Conservation (phyloP, 371 early-diverging fungal species). For the Sporodiniella umbellata region DNA sequence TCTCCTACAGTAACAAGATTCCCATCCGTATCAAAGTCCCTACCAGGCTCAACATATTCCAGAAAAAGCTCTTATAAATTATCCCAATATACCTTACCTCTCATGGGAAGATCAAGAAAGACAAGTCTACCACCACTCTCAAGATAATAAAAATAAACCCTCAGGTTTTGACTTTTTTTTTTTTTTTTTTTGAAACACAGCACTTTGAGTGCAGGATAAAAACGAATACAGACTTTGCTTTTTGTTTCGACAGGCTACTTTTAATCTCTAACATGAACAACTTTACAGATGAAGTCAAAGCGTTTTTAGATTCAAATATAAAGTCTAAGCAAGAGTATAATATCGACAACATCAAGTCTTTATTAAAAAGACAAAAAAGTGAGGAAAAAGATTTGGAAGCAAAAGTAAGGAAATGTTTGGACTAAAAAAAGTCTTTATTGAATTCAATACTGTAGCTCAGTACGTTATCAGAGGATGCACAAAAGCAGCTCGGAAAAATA, state of each 20-base stretch:
- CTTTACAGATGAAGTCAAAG: not conserved
- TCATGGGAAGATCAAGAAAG: not conserved
- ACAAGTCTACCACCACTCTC: not conserved
- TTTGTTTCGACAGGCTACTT: not conserved
- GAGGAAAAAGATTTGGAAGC: constrained; percentile 19
- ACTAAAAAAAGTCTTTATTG: no score
- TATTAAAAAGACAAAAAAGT: constrained; percentile 4
- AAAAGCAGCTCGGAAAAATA: constrained; percentile 3
- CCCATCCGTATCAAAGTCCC: not conserved
- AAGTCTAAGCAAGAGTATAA: constrained; percentile 2
- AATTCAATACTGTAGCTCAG: constrained; percentile 5
- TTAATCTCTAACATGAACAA: not conserved
- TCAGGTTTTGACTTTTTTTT: no score
- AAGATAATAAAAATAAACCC: not conserved
- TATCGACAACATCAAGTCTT: constrained; percentile 5
- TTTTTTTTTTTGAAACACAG: no score
- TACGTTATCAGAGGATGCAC: constrained; percentile 5
- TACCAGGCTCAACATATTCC: not conserved
- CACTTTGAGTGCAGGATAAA: no score
- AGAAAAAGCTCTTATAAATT: not conserved
- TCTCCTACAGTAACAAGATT: not conserved
- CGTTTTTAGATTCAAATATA: not conserved
- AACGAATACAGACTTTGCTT: no score
- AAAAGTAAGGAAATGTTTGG: no score
- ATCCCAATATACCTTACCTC: no score